Evolutionary conservation across 2,329 filamentous ascomycete genomes (phyloP).

Genomic region (Chaetomium globosum): DNA sequence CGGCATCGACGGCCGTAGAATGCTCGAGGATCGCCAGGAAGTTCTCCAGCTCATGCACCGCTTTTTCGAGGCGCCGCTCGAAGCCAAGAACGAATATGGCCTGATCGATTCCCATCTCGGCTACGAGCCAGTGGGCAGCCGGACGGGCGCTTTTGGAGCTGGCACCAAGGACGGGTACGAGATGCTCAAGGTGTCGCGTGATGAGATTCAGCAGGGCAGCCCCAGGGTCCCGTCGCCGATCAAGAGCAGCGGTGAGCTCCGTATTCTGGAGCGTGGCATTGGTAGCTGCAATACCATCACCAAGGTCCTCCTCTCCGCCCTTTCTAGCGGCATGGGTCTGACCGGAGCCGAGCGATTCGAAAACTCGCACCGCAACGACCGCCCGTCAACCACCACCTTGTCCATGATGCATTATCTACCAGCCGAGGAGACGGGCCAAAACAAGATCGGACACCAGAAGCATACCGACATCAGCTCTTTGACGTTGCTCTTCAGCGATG

Average conservation of each 20-base stretch:
- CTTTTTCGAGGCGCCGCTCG: conserved; percentile 57
- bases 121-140: conserved; percentile 54
- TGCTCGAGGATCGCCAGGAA: conserved; percentile 56
- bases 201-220: conserved; percentile 53
- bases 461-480: conserved; percentile 61
- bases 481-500: conserved; percentile 58
- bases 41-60: conserved; percentile 58
- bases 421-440: conserved; percentile 44
- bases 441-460: conserved; percentile 57
- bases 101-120: conserved; percentile 57
- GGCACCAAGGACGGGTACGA: conserved; percentile 57
- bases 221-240: conserved; percentile 52
- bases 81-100: conserved; percentile 60
- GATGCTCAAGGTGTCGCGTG: conserved; percentile 56
- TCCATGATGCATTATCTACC: conserved; percentile 60
- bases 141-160: conserved; percentile 49
- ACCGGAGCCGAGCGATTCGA: conserved; percentile 52
- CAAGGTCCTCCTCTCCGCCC: conserved; percentile 54
- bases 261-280: conserved; percentile 54
- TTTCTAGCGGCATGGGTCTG: conserved; percentile 53
- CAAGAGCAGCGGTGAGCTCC: conserved; percentile 53
- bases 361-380: conserved; percentile 55
- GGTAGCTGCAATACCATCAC: conserved; percentile 55
- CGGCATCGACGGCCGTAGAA: conserved; percentile 55
- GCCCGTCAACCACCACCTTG: conserved; percentile 53